These are phyloP conservation scores for Polytrichum commune DNA, from an alignment of 225 moss, liverwort and hornwort genomes.

Conservation along the genomic window DNA sequence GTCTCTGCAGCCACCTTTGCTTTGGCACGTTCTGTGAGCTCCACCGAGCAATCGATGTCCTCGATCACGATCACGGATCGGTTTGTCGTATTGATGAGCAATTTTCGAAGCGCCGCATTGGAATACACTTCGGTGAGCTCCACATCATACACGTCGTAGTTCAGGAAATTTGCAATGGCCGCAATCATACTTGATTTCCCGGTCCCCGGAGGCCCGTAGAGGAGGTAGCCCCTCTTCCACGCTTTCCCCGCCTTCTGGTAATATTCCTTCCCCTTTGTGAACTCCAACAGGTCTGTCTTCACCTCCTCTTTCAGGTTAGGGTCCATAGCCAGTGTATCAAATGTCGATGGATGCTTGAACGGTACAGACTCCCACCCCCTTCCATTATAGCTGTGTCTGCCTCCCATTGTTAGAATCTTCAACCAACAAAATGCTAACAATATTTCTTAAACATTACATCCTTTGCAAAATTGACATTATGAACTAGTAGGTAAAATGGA, in stretches of 20 bases:
- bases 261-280: conserved; percentile 40
- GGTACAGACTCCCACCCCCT: conserved; percentile 64
- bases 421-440: neutral
- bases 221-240: conserved; percentile 87
- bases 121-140: conserved; percentile 76
- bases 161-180: conserved; percentile 80
- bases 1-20: conserved; percentile 27
- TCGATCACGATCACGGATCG: conserved; percentile 85
- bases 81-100: conserved; percentile 68
- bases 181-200: conserved; percentile 94
- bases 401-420: too few species aligned
- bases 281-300: conserved; percentile 47
- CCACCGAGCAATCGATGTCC: conserved; percentile 84
- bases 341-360: conserved; percentile 76
- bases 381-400: conserved; percentile 25
- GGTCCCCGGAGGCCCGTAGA: conserved; percentile 81
- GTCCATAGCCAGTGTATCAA: conserved; percentile 73
- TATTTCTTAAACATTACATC: neutral
- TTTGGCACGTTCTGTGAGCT: conserved; percentile 67
- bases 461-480: neutral
- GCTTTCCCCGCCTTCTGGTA: conserved; percentile 72
- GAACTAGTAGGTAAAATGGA: too few species aligned
- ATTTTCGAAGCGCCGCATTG: conserved; percentile 49
- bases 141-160: conserved; percentile 78
- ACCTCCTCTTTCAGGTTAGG: conserved; percentile 50